Evolutionary conservation across 2,329 filamentous ascomycete genomes (phyloP), one percentile per base, ranked within the genome.

Genomic region (Leptographium procerum): DNA sequence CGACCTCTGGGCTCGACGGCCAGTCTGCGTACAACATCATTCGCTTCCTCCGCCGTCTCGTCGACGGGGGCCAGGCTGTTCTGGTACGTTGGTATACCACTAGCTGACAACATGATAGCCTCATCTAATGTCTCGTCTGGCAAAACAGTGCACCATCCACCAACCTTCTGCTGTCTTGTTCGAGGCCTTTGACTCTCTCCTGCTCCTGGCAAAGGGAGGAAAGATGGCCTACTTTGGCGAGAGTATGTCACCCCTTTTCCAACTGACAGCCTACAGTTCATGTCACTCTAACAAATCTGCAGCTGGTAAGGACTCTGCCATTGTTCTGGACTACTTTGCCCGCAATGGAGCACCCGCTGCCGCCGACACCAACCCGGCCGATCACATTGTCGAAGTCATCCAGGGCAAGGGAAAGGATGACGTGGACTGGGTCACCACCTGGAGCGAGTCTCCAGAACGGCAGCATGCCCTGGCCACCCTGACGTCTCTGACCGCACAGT

Each of bases 351-450:
- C 82, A 0, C 76, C 79, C 1, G 87, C 86, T 61, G 78, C 80
- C 0, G 62, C 73, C 0, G 79, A 82, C 0, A 82, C 81, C 22
- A 91, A 91, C 64, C 86, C 86, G 1, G 87, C 87, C 0, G 87
- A 91, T 68, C 88, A 85, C 74, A 89, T 91, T 83, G 81, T 91
- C 56, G 77, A 81, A 55, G 76, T 79, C 22, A 76, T 79, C 16
- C 57, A 60, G 33, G 57, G 61, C 31, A 48, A 45, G 10, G 71
- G 64, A 64, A 74, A 61, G 50, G 48, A 53, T 11, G 16, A 19
- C 1, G 16, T 36, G 10, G 75, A 79, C 61, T 70, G 69, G 69
- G 64, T 64, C 60, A 66, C 69, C 51, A 66, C 71, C 9, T 75
- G 73, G 73, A 67, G 67, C 31, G 58, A 58, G 5, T 72, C 69